Conservation (phyloP, 495 filamentous ascomycete species). For the Penicillium coffeae region DNA sequence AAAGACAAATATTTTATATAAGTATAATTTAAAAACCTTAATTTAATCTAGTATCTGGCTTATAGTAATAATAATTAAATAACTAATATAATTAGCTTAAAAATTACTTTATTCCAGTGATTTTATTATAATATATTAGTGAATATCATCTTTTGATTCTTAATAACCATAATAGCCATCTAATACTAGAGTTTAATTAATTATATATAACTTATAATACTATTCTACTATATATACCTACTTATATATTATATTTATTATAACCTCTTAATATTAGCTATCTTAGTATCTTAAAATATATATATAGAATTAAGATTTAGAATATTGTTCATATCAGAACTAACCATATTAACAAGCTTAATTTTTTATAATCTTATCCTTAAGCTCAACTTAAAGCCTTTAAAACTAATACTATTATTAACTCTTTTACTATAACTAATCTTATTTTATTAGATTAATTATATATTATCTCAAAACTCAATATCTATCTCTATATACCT, state of each 20-base stretch:
- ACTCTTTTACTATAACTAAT: background rate
- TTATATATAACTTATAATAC: background rate
- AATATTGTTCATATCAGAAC: background rate
- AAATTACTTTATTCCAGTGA: background rate
- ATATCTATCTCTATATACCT: background rate
- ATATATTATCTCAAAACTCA: background rate
- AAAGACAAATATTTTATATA: background rate
- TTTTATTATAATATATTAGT: background rate
- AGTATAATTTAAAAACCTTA: background rate
- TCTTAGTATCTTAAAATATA: background rate
- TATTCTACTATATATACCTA: background rate
- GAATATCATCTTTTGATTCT: too few species aligned
- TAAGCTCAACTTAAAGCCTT: background rate
- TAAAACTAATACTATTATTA: background rate
- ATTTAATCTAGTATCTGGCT: background rate
- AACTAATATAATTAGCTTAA: background rate
- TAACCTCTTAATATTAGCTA: slow-evolving; percentile 17
- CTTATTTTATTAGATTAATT: background rate
- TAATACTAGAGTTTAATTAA: background rate
- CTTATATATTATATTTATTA: slow-evolving; percentile 13
- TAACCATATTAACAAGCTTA: slow-evolving; percentile 9
- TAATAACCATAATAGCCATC: background rate
- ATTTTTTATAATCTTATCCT: slow-evolving; percentile 2
- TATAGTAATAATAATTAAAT: background rate
- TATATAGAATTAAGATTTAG: background rate